Conservation (phyloP, 192 early-diverging fungal species). For the Backusella australiensis region DNA sequence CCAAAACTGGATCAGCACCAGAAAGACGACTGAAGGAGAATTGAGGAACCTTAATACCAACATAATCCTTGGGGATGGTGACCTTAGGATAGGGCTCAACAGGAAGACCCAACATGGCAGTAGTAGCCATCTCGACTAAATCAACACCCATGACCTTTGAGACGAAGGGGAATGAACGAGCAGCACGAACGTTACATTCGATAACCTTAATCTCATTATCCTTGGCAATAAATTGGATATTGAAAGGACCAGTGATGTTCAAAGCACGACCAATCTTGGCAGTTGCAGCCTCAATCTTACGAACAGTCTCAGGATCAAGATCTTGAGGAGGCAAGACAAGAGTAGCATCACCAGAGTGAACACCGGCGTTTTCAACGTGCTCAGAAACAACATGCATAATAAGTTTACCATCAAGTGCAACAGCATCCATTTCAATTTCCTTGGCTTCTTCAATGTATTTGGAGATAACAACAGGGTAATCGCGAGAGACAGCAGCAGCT, state of each 20-base stretch:
- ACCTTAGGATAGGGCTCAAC: conserved; percentile 77
- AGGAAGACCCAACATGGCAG: conserved; percentile 85
- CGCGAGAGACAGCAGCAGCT: conserved; percentile 91
- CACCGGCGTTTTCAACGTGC: conserved; percentile 98
- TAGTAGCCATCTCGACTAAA: conserved; percentile 95
- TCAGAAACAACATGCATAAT: conserved; percentile 94
- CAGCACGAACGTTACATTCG: conserved; percentile 97
- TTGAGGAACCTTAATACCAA: conserved; percentile 97
- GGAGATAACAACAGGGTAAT: conserved; percentile 95
- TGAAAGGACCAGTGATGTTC: conserved; percentile 95
- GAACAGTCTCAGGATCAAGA: conserved; percentile 89
- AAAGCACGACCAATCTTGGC: conserved; percentile 90
- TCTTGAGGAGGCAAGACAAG: conserved; percentile 93
- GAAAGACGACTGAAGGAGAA: conserved; percentile 94
- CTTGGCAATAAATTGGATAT: conserved; percentile 99
- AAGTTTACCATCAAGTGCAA: conserved; percentile 89
- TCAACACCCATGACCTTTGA: conserved; percentile 97
- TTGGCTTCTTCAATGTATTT: conserved; percentile 98
- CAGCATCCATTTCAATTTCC: conserved; percentile 98
- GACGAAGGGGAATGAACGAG: conserved; percentile 96
- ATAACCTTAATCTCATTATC: conserved; percentile 99
- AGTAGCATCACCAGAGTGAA: conserved; percentile 98
- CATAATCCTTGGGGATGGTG: conserved; percentile 76
- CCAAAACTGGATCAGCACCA: conserved; percentile 96
- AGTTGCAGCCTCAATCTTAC: conserved; percentile 91